Evolutionary conservation across 768 basidiomycete species (phyloP).

Genomic region (Lactarius psammicola): DNA sequence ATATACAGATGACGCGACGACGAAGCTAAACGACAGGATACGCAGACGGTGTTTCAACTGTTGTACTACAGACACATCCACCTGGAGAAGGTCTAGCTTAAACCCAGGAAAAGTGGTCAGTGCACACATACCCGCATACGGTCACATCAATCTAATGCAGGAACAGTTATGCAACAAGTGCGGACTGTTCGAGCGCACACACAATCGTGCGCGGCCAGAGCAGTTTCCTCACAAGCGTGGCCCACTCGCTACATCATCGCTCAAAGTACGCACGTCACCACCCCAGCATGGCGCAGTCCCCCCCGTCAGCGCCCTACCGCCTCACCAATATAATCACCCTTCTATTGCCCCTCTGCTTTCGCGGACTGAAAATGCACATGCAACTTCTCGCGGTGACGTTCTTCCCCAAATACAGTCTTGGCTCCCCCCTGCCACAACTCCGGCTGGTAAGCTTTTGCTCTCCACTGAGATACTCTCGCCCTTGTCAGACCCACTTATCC

Average conservation of each 20-base stretch:
- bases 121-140: not conserved
- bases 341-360: conserved; percentile 49
- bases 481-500: conserved; percentile 12
- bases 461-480: not conserved
- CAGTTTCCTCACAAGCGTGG: conserved; percentile 81
- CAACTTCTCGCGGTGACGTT: conserved; percentile 16
- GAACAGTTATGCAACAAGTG: conserved; percentile 58
- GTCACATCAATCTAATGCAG: conserved; percentile 3
- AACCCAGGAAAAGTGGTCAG: conserved; percentile 76
- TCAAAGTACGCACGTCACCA: conserved; percentile 41
- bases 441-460: conserved; percentile 12
- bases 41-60: conserved; percentile 81
- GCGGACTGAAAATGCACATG: conserved; percentile 35
- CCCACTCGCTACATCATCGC: conserved; percentile 53
- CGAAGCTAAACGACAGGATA: conserved; percentile 75
- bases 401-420: conserved; percentile 25
- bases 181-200: conserved; percentile 77
- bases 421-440: conserved; percentile 22
- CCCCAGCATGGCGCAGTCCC: conserved; percentile 41
- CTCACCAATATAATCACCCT: conserved; percentile 53
- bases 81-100: conserved; percentile 75
- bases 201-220: conserved; percentile 73
- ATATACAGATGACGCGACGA: conserved; percentile 76
- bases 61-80: conserved; percentile 80
- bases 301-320: conserved; percentile 46